Evolutionary conservation across 192 early-diverging fungal species (phyloP).

Genomic region (Linnemannia zychae): DNA sequence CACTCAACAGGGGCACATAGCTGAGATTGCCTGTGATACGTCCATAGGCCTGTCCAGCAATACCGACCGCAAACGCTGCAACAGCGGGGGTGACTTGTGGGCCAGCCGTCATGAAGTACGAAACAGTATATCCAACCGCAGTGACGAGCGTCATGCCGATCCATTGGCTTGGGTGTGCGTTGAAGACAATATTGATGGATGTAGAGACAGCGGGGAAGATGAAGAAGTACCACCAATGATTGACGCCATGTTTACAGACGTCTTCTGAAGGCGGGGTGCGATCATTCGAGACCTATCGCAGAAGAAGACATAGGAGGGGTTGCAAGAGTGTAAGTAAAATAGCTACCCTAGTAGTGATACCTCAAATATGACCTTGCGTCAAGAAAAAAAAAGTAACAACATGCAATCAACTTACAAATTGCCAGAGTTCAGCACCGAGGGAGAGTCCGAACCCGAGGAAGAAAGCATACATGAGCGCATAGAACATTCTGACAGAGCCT

Average conservation of each 20-base stretch:
- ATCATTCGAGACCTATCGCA: constrained; percentile 15
- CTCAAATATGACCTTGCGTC: too few species aligned
- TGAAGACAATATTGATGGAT: constrained; percentile 68
- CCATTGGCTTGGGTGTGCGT: constrained; percentile 73
- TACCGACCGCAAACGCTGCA: constrained; percentile 83
- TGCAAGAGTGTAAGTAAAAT: neutral
- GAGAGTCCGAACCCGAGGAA: constrained; percentile 82
- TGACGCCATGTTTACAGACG: constrained; percentile 27
- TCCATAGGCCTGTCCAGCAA: constrained; percentile 83
- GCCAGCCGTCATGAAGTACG: constrained; percentile 70
- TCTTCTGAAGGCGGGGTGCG: constrained; percentile 3
- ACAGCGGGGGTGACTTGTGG: constrained; percentile 73
- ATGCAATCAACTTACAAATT: constrained; percentile 45
- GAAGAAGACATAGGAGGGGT: neutral
- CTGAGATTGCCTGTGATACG: constrained; percentile 79
- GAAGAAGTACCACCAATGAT: constrained; percentile 59
- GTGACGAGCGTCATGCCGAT: constrained; percentile 76
- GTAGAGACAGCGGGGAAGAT: constrained; percentile 57
- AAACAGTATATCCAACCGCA: constrained; percentile 78
- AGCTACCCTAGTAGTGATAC: too few species aligned
- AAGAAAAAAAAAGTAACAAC: neutral
- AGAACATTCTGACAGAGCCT: constrained; percentile 87
- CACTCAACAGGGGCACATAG: constrained; percentile 85
- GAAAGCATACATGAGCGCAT: constrained; percentile 84
- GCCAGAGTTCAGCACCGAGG: constrained; percentile 62